Evolutionary conservation across 164 flowering plant species (phyloP), one percentile per base, ranked within the genome.

Genomic region (Liriodendron chinense): DNA sequence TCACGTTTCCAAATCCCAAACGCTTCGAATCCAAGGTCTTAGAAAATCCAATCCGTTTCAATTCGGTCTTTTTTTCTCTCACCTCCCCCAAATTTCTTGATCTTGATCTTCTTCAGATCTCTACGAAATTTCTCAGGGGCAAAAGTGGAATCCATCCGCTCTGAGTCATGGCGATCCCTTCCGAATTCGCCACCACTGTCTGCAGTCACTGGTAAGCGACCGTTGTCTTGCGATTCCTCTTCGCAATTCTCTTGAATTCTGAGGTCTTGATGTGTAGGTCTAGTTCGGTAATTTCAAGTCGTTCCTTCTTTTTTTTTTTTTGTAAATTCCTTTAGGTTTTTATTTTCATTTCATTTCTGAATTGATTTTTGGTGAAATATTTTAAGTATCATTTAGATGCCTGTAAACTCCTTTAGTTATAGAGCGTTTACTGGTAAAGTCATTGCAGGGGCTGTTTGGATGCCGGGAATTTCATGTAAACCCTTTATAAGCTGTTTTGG

Each of bases 191-290:
- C 64, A 86, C 86, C 1, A 80, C 79, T 69, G 75, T 84, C 70
- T 90, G 94, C 85, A 74, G 71, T 74, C 94, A 90, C 89, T 90
- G 94, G 94, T 90, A 86, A 68, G n/a, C 24, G 50, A 64, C 65
- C 63, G 7, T 61, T 47, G 49, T 75, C 18, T 53, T 53, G 16
- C 18, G 18, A 16, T 53, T 8, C 9, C 7, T 2, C 71, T 4
- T 59, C 1, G 21, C 47, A 2, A 57, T 10, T 72, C 24, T 34
- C 68, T 6, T n/a, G 62, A 24, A 34, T 13, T 61, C 62, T 76
- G 9, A n/a, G 65, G 16, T 64, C 59, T 53, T 53, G 59, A 53
- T 12, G 59, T 2, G 16, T 16, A 12, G 59, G 59, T 12, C 16
- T 1, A 49, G 53, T 53, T 53, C 13, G 2, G 59, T 12, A 53